Evolutionary conservation across 306 rosid species (phyloP), one percentile per base, ranked within the genome.

Genomic region (Glycine tomentella): DNA sequence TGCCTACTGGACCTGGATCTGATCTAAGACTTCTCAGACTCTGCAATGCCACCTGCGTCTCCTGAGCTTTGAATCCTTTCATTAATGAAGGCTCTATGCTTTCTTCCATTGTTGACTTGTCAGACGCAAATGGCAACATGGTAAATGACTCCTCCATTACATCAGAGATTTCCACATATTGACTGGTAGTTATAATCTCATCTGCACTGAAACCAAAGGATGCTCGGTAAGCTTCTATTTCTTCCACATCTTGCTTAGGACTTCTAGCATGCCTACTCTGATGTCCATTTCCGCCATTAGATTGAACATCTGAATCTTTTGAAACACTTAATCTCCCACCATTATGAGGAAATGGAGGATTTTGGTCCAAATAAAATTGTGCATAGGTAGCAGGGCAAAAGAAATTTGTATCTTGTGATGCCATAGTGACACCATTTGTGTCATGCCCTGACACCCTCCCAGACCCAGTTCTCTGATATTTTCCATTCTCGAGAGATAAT

Each of bases 131-230:
- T 12, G 98, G 97, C 61, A 87, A 87, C 92, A 95, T 95, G 46
- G 98, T 90, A 82, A 95, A 95, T n/a, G 98, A 91, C 42, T 95
- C 99, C 20, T 91, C 97, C 89, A 84, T 89, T 42, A 93, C 99
- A 87, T 90, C 98, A 83, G 99, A 82, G 82, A 96, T 96, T 89
- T 96, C 99, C 75, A 93, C 98, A 34, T 93, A 96, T 9, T 96
- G 94, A 61, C 92, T 7, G 42, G 99, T 93, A 45, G 92, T 88
- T 83, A 93, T 88, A 76, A 96, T 91, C 87, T 96, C 99, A 89
- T 96, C 99, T n/a, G 99, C 99, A 84, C 99, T 96, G 84, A 96
- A 96, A 83, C 99, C 99, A 86, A 96, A 96, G 38, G 99, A 96
- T 83, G 99, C 99, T 77, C 99, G 87, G 82, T 96, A 96, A 56